These are phyloP conservation scores for Solanum chacoense DNA, from an alignment of 305 asterid species.

Conservation along the genomic window DNA sequence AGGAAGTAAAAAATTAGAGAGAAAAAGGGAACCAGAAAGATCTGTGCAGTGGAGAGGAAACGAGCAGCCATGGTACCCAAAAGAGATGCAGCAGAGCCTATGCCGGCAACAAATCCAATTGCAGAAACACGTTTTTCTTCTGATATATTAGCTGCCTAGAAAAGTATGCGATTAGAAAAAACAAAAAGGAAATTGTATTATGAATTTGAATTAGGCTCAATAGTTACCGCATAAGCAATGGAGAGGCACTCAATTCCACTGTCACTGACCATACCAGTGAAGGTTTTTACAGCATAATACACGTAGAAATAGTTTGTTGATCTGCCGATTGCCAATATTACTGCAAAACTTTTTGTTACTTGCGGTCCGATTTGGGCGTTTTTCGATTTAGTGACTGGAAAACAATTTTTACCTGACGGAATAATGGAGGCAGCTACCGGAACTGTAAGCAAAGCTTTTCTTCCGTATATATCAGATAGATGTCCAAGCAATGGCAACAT, in stretches of 20 bases:
- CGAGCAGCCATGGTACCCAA: slow-evolving; percentile 52
- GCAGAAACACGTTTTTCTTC: slow-evolving; percentile 48
- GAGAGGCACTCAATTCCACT: slow-evolving; percentile 40
- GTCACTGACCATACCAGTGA: slow-evolving; percentile 39
- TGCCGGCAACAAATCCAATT: slow-evolving; percentile 44
- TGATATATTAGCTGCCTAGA: slow-evolving; percentile 45
- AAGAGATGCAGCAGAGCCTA: slow-evolving; percentile 43
- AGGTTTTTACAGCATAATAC: slow-evolving; percentile 27
- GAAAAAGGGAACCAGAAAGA: slow-evolving; percentile 28
- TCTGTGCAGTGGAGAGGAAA: slow-evolving; percentile 32
- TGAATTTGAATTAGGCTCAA: neutral
- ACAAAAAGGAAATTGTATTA: neutral
- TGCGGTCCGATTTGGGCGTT: neutral
- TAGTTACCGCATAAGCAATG: slow-evolving; percentile 37
- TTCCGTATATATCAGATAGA: slow-evolving; percentile 8
- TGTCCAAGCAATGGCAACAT: slow-evolving; percentile 3
- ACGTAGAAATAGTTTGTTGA: slow-evolving; percentile 35
- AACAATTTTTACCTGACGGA: neutral
- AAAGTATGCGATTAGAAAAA: neutral
- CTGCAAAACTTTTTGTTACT: slow-evolving; percentile 4
- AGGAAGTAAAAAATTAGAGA: neutral
- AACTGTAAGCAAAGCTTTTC: slow-evolving; percentile 8
- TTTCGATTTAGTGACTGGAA: neutral
- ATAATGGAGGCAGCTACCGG: neutral
- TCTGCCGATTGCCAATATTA: slow-evolving; percentile 32